Percentiles rank a stretch among this genome's conserved stretches.
These are phyloP conservation scores for Vinca minor DNA, from an alignment of 257 asterid species.

Conservation along the genomic window DNA sequence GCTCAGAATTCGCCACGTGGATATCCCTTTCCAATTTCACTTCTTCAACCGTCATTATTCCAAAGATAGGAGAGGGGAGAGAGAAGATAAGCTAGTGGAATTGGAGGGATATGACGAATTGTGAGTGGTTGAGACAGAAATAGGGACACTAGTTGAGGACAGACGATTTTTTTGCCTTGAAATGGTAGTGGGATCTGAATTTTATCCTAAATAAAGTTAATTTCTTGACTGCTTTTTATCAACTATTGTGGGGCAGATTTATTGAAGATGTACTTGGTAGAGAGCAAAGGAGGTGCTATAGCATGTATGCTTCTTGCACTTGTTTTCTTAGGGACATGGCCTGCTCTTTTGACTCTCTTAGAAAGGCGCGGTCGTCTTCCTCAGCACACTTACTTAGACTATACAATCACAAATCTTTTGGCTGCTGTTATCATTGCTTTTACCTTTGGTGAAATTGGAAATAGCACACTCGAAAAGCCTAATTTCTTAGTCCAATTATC, in stretches of 20 bases:
- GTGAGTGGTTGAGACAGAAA: no score
- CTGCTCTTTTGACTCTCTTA: constrained; percentile 62
- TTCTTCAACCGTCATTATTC: no score
- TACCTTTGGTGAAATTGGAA: constrained; percentile 77
- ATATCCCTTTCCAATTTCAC: no score
- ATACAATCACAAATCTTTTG: constrained; percentile 58
- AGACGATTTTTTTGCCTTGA: no score
- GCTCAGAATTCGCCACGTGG: no score
- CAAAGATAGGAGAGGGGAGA: no score
- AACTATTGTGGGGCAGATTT: not conserved
- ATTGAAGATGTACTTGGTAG: constrained; percentile 62
- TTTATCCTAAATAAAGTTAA: not conserved
- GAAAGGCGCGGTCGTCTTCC: constrained; percentile 87
- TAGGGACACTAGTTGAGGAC: no score
- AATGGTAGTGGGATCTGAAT: not conserved
- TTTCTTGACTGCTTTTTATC: not conserved
- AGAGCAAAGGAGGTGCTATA: constrained; percentile 94
- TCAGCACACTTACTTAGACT: constrained; percentile 82
- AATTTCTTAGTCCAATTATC: constrained; percentile 62
- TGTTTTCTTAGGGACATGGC: constrained; percentile 79
- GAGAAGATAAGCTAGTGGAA: no score
- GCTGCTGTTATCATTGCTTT: constrained; percentile 79
- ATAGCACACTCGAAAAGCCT: constrained; percentile 43
- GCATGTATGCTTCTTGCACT: constrained; percentile 69
- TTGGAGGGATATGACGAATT: no score